phyloP scores from a whole-genome alignment of 331 rosid species.

The Telfairia occidentalis region DNA sequence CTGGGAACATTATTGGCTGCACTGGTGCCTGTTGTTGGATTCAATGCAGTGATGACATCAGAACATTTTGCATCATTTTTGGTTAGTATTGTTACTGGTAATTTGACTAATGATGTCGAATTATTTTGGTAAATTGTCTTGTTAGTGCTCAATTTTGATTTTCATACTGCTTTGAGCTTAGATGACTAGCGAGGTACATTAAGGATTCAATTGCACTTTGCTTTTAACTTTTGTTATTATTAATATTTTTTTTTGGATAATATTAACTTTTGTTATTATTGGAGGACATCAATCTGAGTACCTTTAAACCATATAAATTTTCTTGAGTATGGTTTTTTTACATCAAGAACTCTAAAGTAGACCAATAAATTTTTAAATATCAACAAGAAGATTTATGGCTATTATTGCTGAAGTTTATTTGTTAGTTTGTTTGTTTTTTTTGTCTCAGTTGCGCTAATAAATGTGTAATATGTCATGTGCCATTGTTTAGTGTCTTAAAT shows the following conservation, averaged over 20 bases:
- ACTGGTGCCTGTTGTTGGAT: conserved; percentile 94
- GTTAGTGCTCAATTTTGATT: neutral
- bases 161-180: neutral
- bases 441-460: neutral
- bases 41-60: conserved; percentile 92
- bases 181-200: neutral
- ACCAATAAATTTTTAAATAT: neutral
- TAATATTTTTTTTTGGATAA: too few species aligned
- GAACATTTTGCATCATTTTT: conserved; percentile 95
- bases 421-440: neutral
- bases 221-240: too few species aligned
- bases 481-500: neutral
- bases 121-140: neutral
- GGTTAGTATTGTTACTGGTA: conserved; percentile 37
- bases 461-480: neutral
- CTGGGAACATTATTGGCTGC: conserved; percentile 84
- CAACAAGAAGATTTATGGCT: neutral
- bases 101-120: neutral
- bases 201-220: neutral
- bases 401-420: neutral
- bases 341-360: neutral
- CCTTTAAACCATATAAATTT: neutral
- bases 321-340: neutral
- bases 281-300: neutral
- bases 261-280: neutral